Evolutionary conservation across 2,329 filamentous ascomycete genomes (phyloP).

Genomic region (Aureobasidium vineae): DNA sequence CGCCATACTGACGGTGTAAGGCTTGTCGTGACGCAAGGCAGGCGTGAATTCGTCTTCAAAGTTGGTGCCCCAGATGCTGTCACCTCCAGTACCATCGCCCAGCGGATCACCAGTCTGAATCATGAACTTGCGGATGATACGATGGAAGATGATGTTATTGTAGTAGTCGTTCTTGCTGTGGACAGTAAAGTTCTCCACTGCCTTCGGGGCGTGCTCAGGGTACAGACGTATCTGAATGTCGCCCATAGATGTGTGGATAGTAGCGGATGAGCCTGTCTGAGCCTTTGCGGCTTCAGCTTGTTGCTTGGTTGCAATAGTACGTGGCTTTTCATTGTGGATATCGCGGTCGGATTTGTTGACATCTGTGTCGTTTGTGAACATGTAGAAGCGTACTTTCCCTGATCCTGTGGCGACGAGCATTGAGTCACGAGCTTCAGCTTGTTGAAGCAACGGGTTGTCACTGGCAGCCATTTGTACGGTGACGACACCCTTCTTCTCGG

Average conservation of each 20-base stretch:
- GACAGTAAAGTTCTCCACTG: conserved; percentile 96
- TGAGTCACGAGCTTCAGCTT: conserved; percentile 86
- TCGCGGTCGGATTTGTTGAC: conserved; percentile 82
- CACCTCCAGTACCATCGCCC: conserved; percentile 84
- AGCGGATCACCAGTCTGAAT: conserved; percentile 85
- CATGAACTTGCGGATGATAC: conserved; percentile 98
- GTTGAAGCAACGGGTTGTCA: conserved; percentile 85
- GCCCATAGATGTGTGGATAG: conserved; percentile 88
- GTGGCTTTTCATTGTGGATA: conserved; percentile 91
- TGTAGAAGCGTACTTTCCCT: conserved; percentile 91
- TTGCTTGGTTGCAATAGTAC: conserved; percentile 56
- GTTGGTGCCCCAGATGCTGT: conserved; percentile 88
- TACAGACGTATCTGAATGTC: conserved; percentile 93
- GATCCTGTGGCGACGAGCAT: conserved; percentile 82
- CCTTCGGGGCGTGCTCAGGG: conserved; percentile 86
- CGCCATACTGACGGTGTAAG: conserved; percentile 96
- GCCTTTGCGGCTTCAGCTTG: conserved; percentile 53
- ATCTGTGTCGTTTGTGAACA: conserved; percentile 90
- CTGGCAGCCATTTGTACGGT: conserved; percentile 98
- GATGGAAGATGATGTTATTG: conserved; percentile 96
- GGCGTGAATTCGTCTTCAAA: conserved; percentile 89
- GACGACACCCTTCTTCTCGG: conserved; percentile 87
- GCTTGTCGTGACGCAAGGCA: conserved; percentile 86
- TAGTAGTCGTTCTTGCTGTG: conserved; percentile 90
- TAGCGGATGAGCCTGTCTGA: conserved; percentile 73